Percentiles rank a stretch among this genome's conserved stretches.
Conservation (phyloP, 2,329 filamentous ascomycete species). For the Colletotrichum incanum region DNA sequence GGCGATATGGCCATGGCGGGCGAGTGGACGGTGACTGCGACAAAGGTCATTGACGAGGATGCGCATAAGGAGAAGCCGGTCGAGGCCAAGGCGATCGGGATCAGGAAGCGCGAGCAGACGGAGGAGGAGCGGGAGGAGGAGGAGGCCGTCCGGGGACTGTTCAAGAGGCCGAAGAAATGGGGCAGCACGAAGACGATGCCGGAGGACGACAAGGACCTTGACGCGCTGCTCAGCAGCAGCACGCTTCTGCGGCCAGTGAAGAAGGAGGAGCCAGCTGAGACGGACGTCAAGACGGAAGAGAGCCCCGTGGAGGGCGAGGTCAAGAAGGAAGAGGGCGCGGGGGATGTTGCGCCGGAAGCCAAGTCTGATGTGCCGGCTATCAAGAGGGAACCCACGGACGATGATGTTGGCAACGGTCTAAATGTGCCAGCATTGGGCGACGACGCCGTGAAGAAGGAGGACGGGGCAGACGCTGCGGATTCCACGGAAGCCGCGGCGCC, state of each 20-base stretch:
- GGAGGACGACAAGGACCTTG: constrained; percentile 70
- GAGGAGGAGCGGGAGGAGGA: constrained; percentile 75
- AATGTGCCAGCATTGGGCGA: constrained; percentile 23
- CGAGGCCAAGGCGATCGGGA: constrained; percentile 68
- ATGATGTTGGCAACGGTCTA: constrained; percentile 40
- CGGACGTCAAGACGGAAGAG: constrained; percentile 49
- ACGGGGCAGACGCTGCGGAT: constrained; percentile 45
- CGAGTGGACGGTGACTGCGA: constrained; percentile 84
- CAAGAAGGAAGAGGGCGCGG: constrained; percentile 49
- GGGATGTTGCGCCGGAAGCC: constrained; percentile 47
- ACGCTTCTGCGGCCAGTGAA: constrained; percentile 51
- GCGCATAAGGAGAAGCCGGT: constrained; percentile 57
- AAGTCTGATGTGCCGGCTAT: constrained; percentile 50
- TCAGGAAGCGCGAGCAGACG: constrained; percentile 74
- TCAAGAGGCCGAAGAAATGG: constrained; percentile 73
- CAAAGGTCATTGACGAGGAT: constrained; percentile 69
- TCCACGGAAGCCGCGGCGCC: constrained; percentile 55
- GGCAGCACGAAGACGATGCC: constrained; percentile 66
- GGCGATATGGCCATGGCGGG: constrained; percentile 89
- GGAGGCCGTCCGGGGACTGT: constrained; percentile 70
- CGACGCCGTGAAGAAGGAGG: constrained; percentile 60
- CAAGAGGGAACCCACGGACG: constrained; percentile 57
- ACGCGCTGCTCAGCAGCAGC: constrained; percentile 68
- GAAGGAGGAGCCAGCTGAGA: constrained; percentile 47
- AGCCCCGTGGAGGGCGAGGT: constrained; percentile 18